Evolutionary conservation across 805 yeast species (phyloP).

Genomic region (Starmerella kuoi): DNA sequence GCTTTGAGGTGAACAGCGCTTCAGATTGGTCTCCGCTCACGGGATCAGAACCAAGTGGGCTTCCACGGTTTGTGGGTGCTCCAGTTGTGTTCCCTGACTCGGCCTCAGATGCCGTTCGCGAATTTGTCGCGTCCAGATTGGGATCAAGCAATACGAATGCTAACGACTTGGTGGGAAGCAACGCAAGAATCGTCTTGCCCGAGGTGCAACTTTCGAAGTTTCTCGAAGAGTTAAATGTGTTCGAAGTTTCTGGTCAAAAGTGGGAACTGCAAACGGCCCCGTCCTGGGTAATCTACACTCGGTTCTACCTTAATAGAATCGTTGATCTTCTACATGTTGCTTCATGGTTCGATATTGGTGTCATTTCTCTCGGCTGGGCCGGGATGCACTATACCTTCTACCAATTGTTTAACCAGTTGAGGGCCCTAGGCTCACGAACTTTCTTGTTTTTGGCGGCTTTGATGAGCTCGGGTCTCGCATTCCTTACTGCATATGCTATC

Average conservation of each 20-base stretch:
- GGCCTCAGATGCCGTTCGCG: slow-evolving; percentile 8
- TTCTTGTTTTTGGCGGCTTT: slow-evolving; percentile 78
- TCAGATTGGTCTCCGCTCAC: slow-evolving; percentile 13
- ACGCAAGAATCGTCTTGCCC: slow-evolving; percentile 8
- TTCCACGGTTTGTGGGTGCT: slow-evolving; percentile 21
- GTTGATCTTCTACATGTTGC: slow-evolving; percentile 41
- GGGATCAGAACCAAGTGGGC: slow-evolving; percentile 1
- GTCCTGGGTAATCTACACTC: slow-evolving; percentile 30
- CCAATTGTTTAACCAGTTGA: slow-evolving; percentile 66
- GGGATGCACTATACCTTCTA: slow-evolving; percentile 80
- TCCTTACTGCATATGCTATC: slow-evolving; percentile 61
- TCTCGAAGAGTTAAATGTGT: slow-evolving; percentile 10
- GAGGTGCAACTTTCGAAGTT: slow-evolving; percentile 2
- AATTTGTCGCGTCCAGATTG: slow-evolving; percentile 2
- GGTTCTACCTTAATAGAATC: slow-evolving; percentile 28
- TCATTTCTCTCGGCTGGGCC: slow-evolving; percentile 66
- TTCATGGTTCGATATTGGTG: slow-evolving; percentile 70
- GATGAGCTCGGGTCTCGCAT: slow-evolving; percentile 68
- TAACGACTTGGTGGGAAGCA: not conserved
- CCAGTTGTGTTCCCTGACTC: slow-evolving; percentile 15
- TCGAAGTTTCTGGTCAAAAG: slow-evolving; percentile 27
- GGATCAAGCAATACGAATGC: not conserved
- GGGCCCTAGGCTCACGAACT: slow-evolving; percentile 63
- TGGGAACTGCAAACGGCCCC: slow-evolving; percentile 34
- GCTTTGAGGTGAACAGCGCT: slow-evolving; percentile 16